Evolutionary conservation across 148 eudicot genomes (phyloP), one percentile per base, ranked within the genome.

Genomic region (Rhododendron kiyosumense): DNA sequence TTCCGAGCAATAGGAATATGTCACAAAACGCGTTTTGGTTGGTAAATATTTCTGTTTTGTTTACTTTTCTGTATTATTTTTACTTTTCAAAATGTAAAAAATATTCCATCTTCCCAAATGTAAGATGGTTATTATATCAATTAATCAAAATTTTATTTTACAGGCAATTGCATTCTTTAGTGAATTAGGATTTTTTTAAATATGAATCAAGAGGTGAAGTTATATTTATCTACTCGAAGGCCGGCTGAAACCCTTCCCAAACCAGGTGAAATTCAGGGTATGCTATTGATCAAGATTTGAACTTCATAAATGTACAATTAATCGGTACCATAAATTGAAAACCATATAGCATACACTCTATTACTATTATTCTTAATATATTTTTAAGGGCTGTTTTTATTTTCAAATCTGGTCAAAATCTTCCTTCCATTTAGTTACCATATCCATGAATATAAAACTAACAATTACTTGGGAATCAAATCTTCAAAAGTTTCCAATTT

Each of bases 401-500:
- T 30, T 81, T 52, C 12, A 52, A 52, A 17, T 28, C 41, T 57
- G 83, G 26, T 81, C 83, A 57, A 82, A 38, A 20, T 61, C 28
- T 41, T 26, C 14, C 74, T 38, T 26, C 4, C n/a, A 82, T 22
- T 61, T 36, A 61, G 34, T 61, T 59, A 41, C 51, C 22, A 28
- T 38, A 41, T 22, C 84, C 34, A 1, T 28, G 63, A 49, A 17
- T 79, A 6, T 54, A 81, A 82, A 52, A 18, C 28, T 5, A 7
- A 6, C 5, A 61, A 82, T 54, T 81, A 52, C 2, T 32, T 8
- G 8, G 36, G 69, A 81, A 81, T 54, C 83, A 81, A 57, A 54
- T 81, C 83, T 81, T 18, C 26, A 30, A 81, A 81, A 81, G 69
- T 54, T 57, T 22, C 46, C 69, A 54, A 57, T 48, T 79, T 48